Percentiles rank a stretch among this genome's conserved stretches.
These are phyloP conservation scores for Exsudoporus frostii DNA, from an alignment of 768 basidiomycete species.

Conservation along the genomic window DNA sequence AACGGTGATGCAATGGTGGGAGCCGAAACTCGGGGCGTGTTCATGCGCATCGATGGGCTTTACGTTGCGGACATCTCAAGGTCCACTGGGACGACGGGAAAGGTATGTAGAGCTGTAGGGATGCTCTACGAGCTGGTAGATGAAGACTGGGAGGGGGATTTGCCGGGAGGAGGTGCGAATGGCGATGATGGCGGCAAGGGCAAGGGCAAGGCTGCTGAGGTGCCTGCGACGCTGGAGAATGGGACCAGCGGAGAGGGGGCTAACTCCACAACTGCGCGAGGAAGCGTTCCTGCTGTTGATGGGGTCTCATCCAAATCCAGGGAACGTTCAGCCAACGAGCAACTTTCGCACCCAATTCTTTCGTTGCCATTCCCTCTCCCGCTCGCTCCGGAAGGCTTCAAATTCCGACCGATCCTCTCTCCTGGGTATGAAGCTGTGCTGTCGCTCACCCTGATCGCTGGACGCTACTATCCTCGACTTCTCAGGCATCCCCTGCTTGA, in stretches of 20 bases:
- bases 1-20: conserved; percentile 16
- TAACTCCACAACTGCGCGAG: conserved; percentile 6
- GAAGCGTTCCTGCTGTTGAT: conserved; percentile 19
- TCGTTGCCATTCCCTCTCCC: conserved; percentile 48
- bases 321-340: conserved; percentile 23
- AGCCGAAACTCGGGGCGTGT: conserved; percentile 51
- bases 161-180: conserved; percentile 27
- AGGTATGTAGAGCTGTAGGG: conserved; percentile 67
- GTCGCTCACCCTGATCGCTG: conserved; percentile 68
- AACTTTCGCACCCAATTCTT: conserved; percentile 37
- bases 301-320: conserved; percentile 12
- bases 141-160: conserved; percentile 53
- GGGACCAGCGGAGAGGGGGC: conserved; percentile 2
- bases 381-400: conserved; percentile 60
- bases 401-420: conserved; percentile 64
- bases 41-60: conserved; percentile 67
- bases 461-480: conserved; percentile 77
- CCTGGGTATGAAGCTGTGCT: conserved; percentile 62
- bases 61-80: conserved; percentile 56
- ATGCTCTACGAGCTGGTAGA: conserved; percentile 79
- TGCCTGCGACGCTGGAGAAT: conserved; percentile 6
- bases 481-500: conserved; percentile 61
- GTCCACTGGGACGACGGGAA: conserved; percentile 39
- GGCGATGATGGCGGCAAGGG: conserved; percentile 19
- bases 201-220: conserved; percentile 33